Evolutionary conservation across 805 yeast species (phyloP).

Genomic region (Metschnikowia similis): DNA sequence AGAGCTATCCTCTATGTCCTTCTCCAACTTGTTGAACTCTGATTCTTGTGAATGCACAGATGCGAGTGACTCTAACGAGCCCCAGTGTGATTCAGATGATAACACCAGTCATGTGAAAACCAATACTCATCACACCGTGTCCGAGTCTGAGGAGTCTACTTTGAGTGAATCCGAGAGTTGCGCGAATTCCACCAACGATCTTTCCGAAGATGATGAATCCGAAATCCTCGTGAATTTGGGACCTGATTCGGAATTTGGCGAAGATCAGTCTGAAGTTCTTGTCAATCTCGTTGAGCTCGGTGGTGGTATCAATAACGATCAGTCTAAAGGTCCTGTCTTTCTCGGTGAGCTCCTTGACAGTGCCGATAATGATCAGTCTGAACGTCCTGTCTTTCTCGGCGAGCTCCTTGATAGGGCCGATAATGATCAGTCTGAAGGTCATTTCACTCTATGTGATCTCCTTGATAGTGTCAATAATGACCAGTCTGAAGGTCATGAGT

Average conservation of each 20-base stretch:
- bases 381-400: neutral
- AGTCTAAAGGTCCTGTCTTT: neutral
- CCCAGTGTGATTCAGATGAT: neutral
- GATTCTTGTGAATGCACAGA: conserved; percentile 2
- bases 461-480: neutral
- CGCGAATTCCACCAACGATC: neutral
- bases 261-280: neutral
- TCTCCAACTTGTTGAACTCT: neutral
- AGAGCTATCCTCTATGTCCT: neutral
- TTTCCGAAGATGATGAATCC: neutral
- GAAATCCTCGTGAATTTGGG: conserved; percentile 1
- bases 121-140: neutral
- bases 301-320: neutral
- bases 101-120: neutral
- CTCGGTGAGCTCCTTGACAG: neutral
- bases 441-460: neutral
- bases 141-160: neutral
- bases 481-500: neutral
- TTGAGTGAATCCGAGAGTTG: neutral
- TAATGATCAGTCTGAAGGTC: neutral
- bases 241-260: neutral
- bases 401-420: neutral
- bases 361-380: neutral
- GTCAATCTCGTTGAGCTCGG: neutral
- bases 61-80: neutral